These are phyloP conservation scores for Penicillium fuscoglaucum DNA, from an alignment of 2,329 filamentous ascomycete genomes.

Conservation along the genomic window DNA sequence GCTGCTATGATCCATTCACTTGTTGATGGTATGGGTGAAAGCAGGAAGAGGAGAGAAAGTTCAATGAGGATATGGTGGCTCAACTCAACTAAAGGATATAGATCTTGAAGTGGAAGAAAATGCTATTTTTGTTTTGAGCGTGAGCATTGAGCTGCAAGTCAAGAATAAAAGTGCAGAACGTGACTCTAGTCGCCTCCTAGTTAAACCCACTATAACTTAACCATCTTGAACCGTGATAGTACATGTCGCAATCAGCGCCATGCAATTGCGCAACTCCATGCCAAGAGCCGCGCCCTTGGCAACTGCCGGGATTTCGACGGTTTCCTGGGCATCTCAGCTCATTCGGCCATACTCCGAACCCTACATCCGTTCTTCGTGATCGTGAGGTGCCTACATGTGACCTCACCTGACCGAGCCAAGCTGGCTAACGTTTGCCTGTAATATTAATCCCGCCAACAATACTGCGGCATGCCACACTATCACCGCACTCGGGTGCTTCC, in stretches of 20 bases:
- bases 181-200: neutral
- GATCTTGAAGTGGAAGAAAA: too few species aligned
- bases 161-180: neutral
- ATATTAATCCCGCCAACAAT: neutral
- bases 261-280: neutral
- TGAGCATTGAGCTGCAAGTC: neutral
- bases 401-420: neutral
- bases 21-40: too few species aligned
- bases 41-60: too few species aligned
- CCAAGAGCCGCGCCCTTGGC: conserved; percentile 4
- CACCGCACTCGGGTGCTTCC: neutral
- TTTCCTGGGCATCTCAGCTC: neutral
- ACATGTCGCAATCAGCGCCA: neutral
- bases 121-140: too few species aligned
- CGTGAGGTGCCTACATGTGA: neutral
- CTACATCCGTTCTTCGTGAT: neutral
- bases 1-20: too few species aligned
- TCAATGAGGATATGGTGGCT: too few species aligned
- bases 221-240: neutral
- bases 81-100: too few species aligned
- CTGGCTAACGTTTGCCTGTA: neutral
- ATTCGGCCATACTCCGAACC: neutral
- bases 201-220: neutral
- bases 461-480: neutral
- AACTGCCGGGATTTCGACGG: neutral